Percentiles rank a stretch among this genome's conserved stretches.
phyloP scores from a whole-genome alignment of 805 yeast species.

The Dipodascopsis uninucleata region DNA sequence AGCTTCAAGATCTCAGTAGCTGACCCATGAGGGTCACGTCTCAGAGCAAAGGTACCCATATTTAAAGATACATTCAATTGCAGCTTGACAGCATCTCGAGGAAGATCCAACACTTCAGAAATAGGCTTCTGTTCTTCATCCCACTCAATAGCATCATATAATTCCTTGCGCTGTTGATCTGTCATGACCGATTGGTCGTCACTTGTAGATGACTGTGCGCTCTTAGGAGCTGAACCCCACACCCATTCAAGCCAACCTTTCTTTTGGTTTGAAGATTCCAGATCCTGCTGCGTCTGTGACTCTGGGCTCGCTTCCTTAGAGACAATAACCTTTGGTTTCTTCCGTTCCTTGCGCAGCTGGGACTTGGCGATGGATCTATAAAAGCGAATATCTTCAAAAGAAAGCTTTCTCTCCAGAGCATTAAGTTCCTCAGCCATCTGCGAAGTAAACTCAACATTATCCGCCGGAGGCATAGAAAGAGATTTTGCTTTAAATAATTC shows the following conservation, averaged over 20 bases:
- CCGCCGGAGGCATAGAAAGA: conserved; percentile 32
- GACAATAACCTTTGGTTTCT: conserved; percentile 8
- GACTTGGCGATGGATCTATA: conserved; percentile 76
- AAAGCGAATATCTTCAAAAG: conserved; percentile 77
- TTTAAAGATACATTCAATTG: conserved; percentile 65
- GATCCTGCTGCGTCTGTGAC: conserved; percentile 19
- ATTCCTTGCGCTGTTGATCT: conserved; percentile 83
- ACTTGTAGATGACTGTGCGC: conserved; percentile 3
- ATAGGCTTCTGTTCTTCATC: conserved; percentile 57
- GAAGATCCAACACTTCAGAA: conserved; percentile 46
- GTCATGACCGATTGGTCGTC: conserved; percentile 53
- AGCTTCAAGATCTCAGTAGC: conserved; percentile 63
- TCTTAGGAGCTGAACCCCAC: conserved; percentile 33
- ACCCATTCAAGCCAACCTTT: conserved; percentile 63
- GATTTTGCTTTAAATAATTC: conserved; percentile 61
- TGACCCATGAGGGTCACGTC: conserved; percentile 39
- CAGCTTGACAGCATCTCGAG: conserved; percentile 67
- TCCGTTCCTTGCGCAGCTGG: conserved; percentile 57
- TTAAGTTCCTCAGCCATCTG: conserved; percentile 40
- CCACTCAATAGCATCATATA: conserved; percentile 90
- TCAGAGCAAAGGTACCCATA: conserved; percentile 72
- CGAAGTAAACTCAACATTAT: conserved; percentile 20
- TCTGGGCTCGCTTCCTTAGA: conserved; percentile 1
- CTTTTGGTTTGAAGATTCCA: conserved; percentile 22
- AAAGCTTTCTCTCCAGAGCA: conserved; percentile 54